phyloP scores from a whole-genome alignment of 345 rosid species.

The Draba incana region DNA sequence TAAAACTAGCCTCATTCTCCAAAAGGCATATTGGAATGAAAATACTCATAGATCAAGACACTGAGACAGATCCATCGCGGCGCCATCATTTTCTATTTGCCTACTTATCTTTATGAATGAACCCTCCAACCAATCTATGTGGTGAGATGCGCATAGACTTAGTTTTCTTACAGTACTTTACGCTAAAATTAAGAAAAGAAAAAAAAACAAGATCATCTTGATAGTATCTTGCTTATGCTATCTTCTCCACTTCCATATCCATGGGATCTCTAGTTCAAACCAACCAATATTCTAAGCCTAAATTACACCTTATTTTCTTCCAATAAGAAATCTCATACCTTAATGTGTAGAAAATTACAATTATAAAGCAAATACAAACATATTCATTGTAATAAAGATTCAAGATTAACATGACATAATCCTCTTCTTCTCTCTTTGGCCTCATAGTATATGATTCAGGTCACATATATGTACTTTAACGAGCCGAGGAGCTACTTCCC shows the following conservation, averaged over 20 bases:
- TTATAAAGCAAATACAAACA: conserved; percentile 31
- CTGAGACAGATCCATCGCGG: background rate
- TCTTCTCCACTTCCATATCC: conserved; percentile 34
- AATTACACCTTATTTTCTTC: conserved; percentile 12
- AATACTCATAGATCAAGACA: conserved; percentile 7
- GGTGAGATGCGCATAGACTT: background rate
- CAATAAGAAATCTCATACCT: conserved; percentile 24
- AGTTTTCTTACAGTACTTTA: background rate
- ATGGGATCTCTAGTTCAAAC: conserved; percentile 27
- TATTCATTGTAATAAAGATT: conserved; percentile 32
- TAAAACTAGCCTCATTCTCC: conserved; percentile 10
- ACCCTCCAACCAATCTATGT: background rate
- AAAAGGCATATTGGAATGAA: background rate
- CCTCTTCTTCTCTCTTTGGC: conserved; percentile 23
- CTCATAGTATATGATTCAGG: conserved; percentile 24
- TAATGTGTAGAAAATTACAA: conserved; percentile 23
- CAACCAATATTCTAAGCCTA: conserved; percentile 17
- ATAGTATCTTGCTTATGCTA: conserved; percentile 6
- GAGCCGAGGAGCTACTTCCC: conserved; percentile 49
- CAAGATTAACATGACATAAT: conserved; percentile 1
- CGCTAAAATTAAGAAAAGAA: background rate
- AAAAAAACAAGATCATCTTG: background rate
- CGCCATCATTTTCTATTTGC: no score
- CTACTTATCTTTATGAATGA: background rate
- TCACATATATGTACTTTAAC: conserved; percentile 29